phyloP scores from a whole-genome alignment of 2,329 filamentous ascomycete species.

The Diaporthe ampelina region DNA sequence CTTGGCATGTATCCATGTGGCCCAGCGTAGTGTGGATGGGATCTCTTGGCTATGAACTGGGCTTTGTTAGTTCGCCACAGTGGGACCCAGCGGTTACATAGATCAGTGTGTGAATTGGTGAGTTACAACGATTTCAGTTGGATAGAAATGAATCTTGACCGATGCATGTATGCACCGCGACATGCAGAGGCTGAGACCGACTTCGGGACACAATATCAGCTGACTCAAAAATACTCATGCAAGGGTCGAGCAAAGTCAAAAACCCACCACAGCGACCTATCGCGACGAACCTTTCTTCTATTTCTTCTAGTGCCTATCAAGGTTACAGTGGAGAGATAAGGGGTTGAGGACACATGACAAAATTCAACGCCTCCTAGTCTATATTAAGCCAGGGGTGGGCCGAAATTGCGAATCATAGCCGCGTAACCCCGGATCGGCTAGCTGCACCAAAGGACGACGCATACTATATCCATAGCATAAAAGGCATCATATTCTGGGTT shows the following conservation, averaged over 20 bases:
- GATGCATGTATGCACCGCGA: neutral
- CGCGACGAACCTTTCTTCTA: neutral
- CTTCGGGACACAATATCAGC: neutral
- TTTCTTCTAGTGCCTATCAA: slow-evolving; percentile 2
- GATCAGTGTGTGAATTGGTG: neutral
- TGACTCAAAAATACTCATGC: neutral
- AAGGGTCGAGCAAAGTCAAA: neutral
- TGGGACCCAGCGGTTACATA: neutral
- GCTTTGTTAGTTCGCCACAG: neutral
- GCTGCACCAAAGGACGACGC: neutral
- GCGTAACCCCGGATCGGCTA: neutral
- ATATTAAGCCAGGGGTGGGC: slow-evolving; percentile 3
- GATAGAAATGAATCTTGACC: no score
- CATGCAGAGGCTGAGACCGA: neutral
- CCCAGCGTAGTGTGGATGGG: neutral
- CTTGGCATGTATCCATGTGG: neutral
- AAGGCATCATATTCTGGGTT: neutral
- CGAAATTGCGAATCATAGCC: slow-evolving; percentile 18
- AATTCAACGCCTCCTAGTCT: neutral
- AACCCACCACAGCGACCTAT: neutral
- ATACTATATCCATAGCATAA: neutral
- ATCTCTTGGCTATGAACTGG: neutral
- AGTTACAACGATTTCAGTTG: neutral
- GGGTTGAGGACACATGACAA: neutral
- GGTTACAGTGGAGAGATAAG: slow-evolving; percentile 1